phyloP scores from a whole-genome alignment of 139 green algal genomes.

The Chlorella ohadii region DNA sequence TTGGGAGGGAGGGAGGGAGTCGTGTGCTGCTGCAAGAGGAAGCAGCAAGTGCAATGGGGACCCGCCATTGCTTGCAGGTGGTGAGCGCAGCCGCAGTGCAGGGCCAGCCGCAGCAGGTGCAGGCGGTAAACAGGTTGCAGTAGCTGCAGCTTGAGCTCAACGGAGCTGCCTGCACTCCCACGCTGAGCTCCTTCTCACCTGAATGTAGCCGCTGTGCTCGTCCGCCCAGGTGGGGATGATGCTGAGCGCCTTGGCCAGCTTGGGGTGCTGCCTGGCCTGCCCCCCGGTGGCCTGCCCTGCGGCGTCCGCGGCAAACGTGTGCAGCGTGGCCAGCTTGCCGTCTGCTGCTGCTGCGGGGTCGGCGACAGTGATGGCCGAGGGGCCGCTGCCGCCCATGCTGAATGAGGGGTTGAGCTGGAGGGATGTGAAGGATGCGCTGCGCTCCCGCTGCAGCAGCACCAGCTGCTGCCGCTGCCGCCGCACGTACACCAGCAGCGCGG shows the following conservation, averaged over 20 bases:
- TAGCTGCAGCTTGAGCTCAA: no score
- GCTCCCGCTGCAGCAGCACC: constrained; percentile 20
- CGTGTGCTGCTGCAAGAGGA: no score
- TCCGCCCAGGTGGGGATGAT: neutral
- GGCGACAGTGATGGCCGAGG: neutral
- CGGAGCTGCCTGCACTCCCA: no score
- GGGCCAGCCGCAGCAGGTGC: no score
- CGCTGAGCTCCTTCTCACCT: neutral
- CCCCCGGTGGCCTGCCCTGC: neutral
- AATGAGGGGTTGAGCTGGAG: neutral
- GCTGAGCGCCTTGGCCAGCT: neutral
- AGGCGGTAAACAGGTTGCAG: no score
- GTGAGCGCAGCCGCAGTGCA: no score
- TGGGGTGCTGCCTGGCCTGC: neutral
- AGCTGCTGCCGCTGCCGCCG: constrained; percentile 48
- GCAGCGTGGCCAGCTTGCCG: constrained; percentile 1
- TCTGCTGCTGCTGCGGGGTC: neutral
- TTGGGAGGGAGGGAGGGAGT: neutral
- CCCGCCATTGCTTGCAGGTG: neutral
- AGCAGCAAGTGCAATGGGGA: no score
- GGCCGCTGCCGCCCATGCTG: neutral
- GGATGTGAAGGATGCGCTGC: neutral
- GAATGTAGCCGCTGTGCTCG: constrained; percentile 18
- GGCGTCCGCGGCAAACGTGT: neutral
- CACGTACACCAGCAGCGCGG: neutral